Conservation (phyloP, 2,329 filamentous ascomycete species). For the Periglandula ipomoeae region DNA sequence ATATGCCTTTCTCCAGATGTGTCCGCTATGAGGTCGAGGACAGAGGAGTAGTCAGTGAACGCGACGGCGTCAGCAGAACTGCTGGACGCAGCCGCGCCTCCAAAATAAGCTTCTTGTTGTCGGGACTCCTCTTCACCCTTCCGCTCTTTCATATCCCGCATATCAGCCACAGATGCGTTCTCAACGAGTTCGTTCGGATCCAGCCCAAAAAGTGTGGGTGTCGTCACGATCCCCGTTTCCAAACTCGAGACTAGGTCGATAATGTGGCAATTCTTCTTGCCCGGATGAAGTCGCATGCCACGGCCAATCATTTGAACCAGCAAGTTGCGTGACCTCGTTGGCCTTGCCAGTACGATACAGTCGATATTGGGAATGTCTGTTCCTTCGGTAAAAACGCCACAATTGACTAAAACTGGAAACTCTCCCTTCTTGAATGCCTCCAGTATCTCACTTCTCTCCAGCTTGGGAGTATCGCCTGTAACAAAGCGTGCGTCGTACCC, state of each 20-base stretch:
- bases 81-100: constrained; percentile 6
- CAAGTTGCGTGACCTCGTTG: constrained; percentile 86
- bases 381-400: constrained; percentile 92
- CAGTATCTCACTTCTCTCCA: constrained; percentile 60
- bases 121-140: constrained; percentile 32
- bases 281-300: constrained; percentile 73
- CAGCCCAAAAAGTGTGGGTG: constrained; percentile 85
- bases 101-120: constrained; percentile 9
- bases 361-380: constrained; percentile 98
- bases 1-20: constrained; percentile 72
- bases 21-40: constrained; percentile 85
- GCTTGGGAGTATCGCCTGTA: constrained; percentile 67
- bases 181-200: constrained; percentile 72
- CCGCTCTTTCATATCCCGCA: constrained; percentile 45
- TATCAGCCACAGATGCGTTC: constrained; percentile 51
- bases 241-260: constrained; percentile 93
- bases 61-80: constrained; percentile 41
- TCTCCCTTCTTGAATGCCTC: constrained; percentile 66
- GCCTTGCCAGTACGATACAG: constrained; percentile 78
- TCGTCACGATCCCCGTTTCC: constrained; percentile 76
- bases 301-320: constrained; percentile 97
- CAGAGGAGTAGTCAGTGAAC: constrained; percentile 84
- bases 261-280: constrained; percentile 82
- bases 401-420: constrained; percentile 86
- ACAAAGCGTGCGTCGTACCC: constrained; percentile 80